These are phyloP conservation scores for Sugiyamaella floridensis DNA, from an alignment of 805 yeast species.

Conservation along the genomic window DNA sequence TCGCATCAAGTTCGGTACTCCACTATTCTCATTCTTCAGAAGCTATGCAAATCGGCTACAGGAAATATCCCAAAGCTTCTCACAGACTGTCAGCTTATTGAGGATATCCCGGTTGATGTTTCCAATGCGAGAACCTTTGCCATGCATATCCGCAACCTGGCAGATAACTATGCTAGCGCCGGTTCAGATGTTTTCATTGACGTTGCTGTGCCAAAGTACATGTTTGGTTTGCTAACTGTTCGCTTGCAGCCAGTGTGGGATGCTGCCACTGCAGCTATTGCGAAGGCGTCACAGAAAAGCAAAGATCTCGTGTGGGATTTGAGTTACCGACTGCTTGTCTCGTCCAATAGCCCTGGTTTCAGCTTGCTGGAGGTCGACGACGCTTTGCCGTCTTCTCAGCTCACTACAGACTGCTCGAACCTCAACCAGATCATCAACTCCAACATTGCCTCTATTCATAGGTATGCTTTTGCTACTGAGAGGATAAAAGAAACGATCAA, in stretches of 20 bases:
- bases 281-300: conserved; percentile 38
- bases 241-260: conserved; percentile 84
- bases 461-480: not conserved
- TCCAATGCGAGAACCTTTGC: conserved; percentile 68
- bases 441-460: not conserved
- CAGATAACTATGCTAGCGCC: conserved; percentile 35
- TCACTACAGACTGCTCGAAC: conserved; percentile 8
- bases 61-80: conserved; percentile 12
- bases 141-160: conserved; percentile 57
- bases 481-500: not conserved
- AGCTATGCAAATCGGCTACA: conserved; percentile 5
- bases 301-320: conserved; percentile 51
- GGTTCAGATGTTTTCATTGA: conserved; percentile 24
- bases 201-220: conserved; percentile 39
- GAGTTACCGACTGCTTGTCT: conserved; percentile 29
- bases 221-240: conserved; percentile 66
- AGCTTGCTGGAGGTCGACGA: conserved; percentile 18
- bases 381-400: not conserved
- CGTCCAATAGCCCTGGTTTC: conserved; percentile 21
- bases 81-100: conserved; percentile 39
- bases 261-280: conserved; percentile 58
- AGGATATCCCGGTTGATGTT: conserved; percentile 64
- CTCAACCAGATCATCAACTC: conserved; percentile 11
- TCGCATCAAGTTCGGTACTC: conserved; percentile 44
- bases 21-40: conserved; percentile 37